These are phyloP conservation scores for Volutella citrinella DNA, from an alignment of 2,329 filamentous ascomycete genomes.

Conservation along the genomic window DNA sequence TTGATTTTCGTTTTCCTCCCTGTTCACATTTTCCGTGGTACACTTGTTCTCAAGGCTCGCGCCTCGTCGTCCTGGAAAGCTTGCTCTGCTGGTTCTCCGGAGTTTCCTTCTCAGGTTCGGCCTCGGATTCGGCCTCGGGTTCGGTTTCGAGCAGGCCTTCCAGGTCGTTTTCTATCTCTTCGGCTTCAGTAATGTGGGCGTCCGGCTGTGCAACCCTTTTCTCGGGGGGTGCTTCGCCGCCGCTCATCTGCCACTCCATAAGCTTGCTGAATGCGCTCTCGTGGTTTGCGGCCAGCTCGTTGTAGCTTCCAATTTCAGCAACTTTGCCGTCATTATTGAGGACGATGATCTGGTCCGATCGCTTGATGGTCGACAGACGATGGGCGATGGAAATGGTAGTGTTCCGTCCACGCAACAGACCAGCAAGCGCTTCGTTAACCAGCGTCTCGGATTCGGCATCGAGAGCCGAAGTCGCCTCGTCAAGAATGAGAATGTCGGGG, in stretches of 20 bases:
- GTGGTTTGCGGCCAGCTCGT: conserved; percentile 67
- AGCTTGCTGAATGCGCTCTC: conserved; percentile 87
- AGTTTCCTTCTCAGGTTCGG: conserved; percentile 17
- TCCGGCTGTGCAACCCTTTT: conserved; percentile 28
- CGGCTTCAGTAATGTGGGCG: conserved; percentile 46
- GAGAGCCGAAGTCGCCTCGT: conserved; percentile 92
- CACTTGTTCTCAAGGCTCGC: too few relatives aligned
- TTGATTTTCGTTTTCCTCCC: too few relatives aligned
- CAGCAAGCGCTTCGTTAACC: conserved; percentile 84
- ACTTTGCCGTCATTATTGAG: conserved; percentile 83
- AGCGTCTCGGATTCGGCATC: conserved; percentile 97
- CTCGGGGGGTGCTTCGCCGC: conserved; percentile 61
- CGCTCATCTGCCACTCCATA: conserved; percentile 99
- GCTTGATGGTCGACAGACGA: conserved; percentile 91
- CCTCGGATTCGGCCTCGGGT: conserved; percentile 29
- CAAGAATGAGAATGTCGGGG: conserved; percentile 93
- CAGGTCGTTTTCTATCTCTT: conserved; percentile 50
- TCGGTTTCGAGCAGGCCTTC: conserved; percentile 35
- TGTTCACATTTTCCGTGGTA: too few relatives aligned
- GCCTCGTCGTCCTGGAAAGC: too few relatives aligned
- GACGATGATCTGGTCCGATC: conserved; percentile 91
- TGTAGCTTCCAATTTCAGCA: conserved; percentile 85
- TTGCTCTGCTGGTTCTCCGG: too few relatives aligned
- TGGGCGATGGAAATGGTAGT: conserved; percentile 98
- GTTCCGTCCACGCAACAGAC: conserved; percentile 79